Conservation (phyloP, 768 basidiomycete species). For the Pleurotus djamor region DNA sequence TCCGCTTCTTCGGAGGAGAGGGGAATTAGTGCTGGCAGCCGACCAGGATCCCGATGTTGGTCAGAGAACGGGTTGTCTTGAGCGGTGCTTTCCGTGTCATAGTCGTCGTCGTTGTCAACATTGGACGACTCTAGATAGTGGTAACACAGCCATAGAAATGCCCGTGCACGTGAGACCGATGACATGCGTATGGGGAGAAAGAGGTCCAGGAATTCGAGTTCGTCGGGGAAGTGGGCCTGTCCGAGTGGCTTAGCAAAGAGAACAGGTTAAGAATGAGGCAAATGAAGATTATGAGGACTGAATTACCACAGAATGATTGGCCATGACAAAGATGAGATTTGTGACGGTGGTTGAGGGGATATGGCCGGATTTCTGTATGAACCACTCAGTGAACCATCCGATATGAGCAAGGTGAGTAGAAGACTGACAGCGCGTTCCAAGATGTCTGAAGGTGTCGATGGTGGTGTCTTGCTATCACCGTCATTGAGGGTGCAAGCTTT, state of each 20-base stretch:
- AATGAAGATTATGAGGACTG: conserved; percentile 1
- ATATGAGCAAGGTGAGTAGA: not conserved
- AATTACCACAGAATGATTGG: conserved; percentile 74
- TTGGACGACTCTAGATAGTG: conserved; percentile 62
- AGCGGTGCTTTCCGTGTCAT: conserved; percentile 29
- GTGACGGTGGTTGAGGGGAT: conserved; percentile 84
- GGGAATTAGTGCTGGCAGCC: conserved; percentile 32
- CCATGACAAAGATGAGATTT: conserved; percentile 82
- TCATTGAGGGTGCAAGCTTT: conserved; percentile 66
- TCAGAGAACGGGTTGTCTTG: conserved; percentile 61
- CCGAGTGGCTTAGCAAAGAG: conserved; percentile 47
- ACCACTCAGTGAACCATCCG: conserved; percentile 4
- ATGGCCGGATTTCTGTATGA: conserved; percentile 49
- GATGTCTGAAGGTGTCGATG: conserved; percentile 76
- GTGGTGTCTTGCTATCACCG: conserved; percentile 60
- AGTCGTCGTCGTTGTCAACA: conserved; percentile 30
- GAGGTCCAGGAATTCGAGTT: conserved; percentile 77
- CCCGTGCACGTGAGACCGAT: conserved; percentile 70
- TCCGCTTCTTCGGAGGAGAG: conserved; percentile 36
- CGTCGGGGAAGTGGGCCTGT: conserved; percentile 70
- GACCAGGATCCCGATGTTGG: conserved; percentile 26
- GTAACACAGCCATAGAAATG: conserved; percentile 82
- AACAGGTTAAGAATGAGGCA: not conserved
- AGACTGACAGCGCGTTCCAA: conserved; percentile 59
- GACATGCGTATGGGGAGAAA: conserved; percentile 75